Base-by-base conservation (phyloP, 2,329 filamentous ascomycete genomes). In the Nothophoma quercina region DNA sequence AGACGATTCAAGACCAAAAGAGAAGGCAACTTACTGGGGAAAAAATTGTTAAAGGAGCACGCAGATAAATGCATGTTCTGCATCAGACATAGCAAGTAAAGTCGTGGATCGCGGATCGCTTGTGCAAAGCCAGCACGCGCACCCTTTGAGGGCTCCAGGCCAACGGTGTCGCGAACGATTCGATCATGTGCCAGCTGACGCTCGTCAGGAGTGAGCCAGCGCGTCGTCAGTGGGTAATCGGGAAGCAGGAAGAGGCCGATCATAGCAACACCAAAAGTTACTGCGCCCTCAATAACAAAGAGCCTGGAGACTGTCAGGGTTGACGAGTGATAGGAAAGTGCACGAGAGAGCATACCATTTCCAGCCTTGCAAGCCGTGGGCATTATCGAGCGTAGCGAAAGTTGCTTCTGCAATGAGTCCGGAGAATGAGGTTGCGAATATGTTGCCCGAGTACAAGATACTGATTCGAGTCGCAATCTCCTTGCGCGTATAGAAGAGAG, bases 401-500 rank as follows among this genome's bases (percentile, higher is more conserved):
- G 45, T 45, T n/a, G 52, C 61, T 5, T 50, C 59, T 1, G 61
- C 61, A 29, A 60, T 60, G 2, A 63, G 48, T 8, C 58, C 55
- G 8, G 55, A 48, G 28, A 60, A 63, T 0, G 58, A 35, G 1
- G 42, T 44, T 1, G 52, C 55, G 38, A 60, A 57, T n/a, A 59
- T 59, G 22, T 60, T 29, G 46, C 60, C 38, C 2, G 46, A 34
- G 23, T 40, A 40, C 22, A 63, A 35, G 16, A 57, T 57, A 7
- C 35, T 41, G 5, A 63, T 43, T 1, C 58, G 38, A 1, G 65
- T 62, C 3, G 68, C 68, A 30, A 74, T 60, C 48, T 75, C 71
- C 36, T 81, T 80, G 39, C 84, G 79, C 1, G 85, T 88, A 65
- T 88, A 88, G 79, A 85, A 88, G 53, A 85, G 82, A 0, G 82